phyloP scores from a whole-genome alignment of 2,329 filamentous ascomycete genomes.

The Stachybotrys chartarum region DNA sequence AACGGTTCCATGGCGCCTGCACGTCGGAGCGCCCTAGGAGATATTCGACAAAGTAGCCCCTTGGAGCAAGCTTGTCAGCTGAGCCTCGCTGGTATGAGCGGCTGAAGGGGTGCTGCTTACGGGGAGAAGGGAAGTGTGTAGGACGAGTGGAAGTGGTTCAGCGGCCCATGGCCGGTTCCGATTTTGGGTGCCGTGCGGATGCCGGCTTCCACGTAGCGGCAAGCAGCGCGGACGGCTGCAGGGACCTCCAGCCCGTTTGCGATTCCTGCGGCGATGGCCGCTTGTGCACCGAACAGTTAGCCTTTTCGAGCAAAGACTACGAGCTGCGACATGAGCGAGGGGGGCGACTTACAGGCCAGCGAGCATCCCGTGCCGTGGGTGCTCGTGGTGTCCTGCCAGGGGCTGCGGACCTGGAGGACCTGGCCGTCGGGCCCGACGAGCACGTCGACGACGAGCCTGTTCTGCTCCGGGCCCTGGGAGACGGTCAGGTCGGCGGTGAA shows the following conservation, averaged over 20 bases:
- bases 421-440: slow-evolving; percentile 54
- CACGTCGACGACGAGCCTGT: slow-evolving; percentile 66
- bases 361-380: slow-evolving; percentile 96
- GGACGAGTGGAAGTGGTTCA: slow-evolving; percentile 73
- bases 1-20: slow-evolving; percentile 64
- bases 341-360: slow-evolving; percentile 63
- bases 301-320: not conserved
- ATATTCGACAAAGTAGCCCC: slow-evolving; percentile 77
- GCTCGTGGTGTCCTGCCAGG: slow-evolving; percentile 66
- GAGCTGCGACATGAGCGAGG: not conserved
- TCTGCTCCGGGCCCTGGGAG: slow-evolving; percentile 52
- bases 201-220: slow-evolving; percentile 63
- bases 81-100: not conserved
- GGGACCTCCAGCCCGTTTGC: slow-evolving; percentile 50
- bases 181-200: slow-evolving; percentile 58
- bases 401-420: slow-evolving; percentile 58
- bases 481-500: slow-evolving; percentile 56
- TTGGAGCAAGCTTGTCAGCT: slow-evolving; percentile 19
- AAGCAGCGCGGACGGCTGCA: slow-evolving; percentile 58
- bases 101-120: slow-evolving; percentile 25
- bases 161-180: slow-evolving; percentile 62
- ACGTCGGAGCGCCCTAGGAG: slow-evolving; percentile 70
- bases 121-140: slow-evolving; percentile 62
- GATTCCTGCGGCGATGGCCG: slow-evolving; percentile 69
- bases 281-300: slow-evolving; percentile 22